Conservation (phyloP, 1,139 yeast species). For the Protomyces inundatus region DNA sequence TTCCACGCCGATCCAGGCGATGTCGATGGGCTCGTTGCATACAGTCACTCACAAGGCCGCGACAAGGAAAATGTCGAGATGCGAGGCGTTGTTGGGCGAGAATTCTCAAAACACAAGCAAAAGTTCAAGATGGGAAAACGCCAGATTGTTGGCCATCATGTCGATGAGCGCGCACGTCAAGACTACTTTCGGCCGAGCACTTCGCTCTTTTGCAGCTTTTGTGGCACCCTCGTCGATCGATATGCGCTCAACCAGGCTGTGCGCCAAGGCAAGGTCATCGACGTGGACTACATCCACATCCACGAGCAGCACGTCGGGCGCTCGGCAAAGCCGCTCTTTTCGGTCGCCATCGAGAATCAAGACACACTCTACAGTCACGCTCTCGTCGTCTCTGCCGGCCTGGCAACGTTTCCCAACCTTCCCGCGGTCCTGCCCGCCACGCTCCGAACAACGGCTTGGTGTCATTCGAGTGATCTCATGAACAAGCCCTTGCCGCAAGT, state of each 20-base stretch:
- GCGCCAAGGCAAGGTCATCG: slow-evolving; percentile 41
- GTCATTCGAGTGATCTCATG: slow-evolving; percentile 48
- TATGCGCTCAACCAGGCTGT: slow-evolving; percentile 41
- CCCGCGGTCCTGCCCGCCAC: slow-evolving; percentile 22
- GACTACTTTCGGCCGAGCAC: slow-evolving; percentile 50
- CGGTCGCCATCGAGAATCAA: not conserved
- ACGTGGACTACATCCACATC: slow-evolving; percentile 41
- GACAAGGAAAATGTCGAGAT: slow-evolving; percentile 45
- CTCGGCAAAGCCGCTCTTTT: not conserved
- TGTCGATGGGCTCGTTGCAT: slow-evolving; percentile 47
- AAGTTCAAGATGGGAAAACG: slow-evolving; percentile 35
- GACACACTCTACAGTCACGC: slow-evolving; percentile 41
- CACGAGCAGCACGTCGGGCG: slow-evolving; percentile 36
- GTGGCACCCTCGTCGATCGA: slow-evolving; percentile 41
- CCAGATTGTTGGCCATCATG: not conserved
- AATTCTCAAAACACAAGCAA: slow-evolving; percentile 46
- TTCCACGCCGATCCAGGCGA: slow-evolving; percentile 50
- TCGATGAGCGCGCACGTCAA: slow-evolving; percentile 46
- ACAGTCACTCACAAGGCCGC: slow-evolving; percentile 41
- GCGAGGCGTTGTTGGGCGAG: slow-evolving; percentile 48
- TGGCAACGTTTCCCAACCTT: not conserved
- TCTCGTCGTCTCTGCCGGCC: slow-evolving; percentile 39
- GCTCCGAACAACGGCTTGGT: slow-evolving; percentile 39
- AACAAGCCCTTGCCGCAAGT: slow-evolving; percentile 33
- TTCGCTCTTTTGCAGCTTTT: slow-evolving; percentile 43